phyloP scores from a whole-genome alignment of 495 filamentous ascomycete species.

The Xylaria intraflava region DNA sequence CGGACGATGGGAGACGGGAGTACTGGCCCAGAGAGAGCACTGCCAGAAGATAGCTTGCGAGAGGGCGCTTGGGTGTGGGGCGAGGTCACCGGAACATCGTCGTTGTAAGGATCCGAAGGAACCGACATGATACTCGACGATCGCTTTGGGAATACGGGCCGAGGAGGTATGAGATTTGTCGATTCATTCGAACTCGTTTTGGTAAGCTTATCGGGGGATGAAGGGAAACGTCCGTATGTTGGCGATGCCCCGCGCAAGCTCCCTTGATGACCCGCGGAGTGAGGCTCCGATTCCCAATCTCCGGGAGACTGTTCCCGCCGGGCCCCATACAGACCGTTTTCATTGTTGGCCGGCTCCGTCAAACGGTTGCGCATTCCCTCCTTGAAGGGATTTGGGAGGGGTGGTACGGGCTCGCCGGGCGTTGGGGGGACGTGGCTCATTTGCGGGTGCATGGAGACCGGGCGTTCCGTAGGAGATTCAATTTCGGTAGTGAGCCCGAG shows the following conservation, averaged over 20 bases:
- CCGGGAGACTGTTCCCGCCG: conserved; percentile 40
- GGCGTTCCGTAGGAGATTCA: conserved; percentile 50
- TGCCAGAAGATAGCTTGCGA: conserved; percentile 60
- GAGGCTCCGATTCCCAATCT: conserved; percentile 17
- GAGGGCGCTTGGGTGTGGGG: conserved; percentile 38
- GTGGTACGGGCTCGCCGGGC: conserved; percentile 41
- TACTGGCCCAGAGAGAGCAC: conserved; percentile 31
- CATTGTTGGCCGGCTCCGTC: conserved; percentile 24
- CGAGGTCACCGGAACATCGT: conserved; percentile 35
- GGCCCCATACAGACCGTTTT: conserved; percentile 30
- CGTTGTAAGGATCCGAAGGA: conserved; percentile 31
- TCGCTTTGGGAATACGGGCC: conserved; percentile 39
- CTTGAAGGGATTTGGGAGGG: conserved; percentile 31
- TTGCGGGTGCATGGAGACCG: conserved; percentile 65
- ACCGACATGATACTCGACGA: conserved; percentile 45
- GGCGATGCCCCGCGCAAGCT: conserved; percentile 19
- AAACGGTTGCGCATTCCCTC: conserved; percentile 26
- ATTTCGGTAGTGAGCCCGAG: conserved; percentile 49
- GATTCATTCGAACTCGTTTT: conserved; percentile 37
- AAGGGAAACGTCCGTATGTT: conserved; percentile 12
- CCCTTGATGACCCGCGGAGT: background rate
- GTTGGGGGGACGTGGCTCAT: conserved; percentile 58
- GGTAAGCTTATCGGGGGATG: conserved; percentile 34
- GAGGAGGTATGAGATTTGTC: conserved; percentile 34
- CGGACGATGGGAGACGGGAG: conserved; percentile 51